Conservation (phyloP, 2,329 filamentous ascomycete genomes). For the Pseudocercospora fijiensis region DNA sequence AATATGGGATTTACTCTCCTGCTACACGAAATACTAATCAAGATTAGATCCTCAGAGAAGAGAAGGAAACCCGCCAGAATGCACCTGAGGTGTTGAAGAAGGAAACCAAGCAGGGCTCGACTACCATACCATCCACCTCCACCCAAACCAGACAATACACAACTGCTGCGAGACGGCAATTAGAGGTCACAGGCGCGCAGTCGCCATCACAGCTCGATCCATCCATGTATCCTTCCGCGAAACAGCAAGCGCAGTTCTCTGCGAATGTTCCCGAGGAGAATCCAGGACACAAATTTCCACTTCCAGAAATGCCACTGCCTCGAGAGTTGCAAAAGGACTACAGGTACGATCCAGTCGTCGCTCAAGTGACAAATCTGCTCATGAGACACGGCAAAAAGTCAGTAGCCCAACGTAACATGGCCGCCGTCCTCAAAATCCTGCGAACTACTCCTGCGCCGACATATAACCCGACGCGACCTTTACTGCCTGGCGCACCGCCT, state of each 20-base stretch:
- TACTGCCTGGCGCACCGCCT: conserved; percentile 73
- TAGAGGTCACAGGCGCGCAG: conserved; percentile 17
- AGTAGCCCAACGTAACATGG: conserved; percentile 89
- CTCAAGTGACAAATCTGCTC: conserved; percentile 84
- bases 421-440: conserved; percentile 75
- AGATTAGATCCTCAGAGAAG: conserved; percentile 61
- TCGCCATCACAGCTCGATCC: conserved; percentile 22
- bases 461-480: conserved; percentile 66
- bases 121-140: conserved; percentile 29
- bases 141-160: conserved; percentile 55
- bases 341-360: conserved; percentile 80
- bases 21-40: neutral
- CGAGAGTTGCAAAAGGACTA: conserved; percentile 66
- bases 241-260: conserved; percentile 30
- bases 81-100: conserved; percentile 68
- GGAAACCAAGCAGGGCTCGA: conserved; percentile 47
- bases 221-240: conserved; percentile 30
- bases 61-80: conserved; percentile 61
- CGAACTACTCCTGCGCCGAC: conserved; percentile 80
- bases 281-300: conserved; percentile 74
- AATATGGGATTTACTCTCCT: neutral
- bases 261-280: conserved; percentile 40
- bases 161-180: conserved; percentile 49
- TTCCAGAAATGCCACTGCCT: conserved; percentile 67
- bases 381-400: conserved; percentile 92